Percentiles rank a stretch among this genome's conserved stretches.
These are phyloP conservation scores for Raddia guianensis DNA, from an alignment of 176 grass and related monocot species.

Conservation along the genomic window DNA sequence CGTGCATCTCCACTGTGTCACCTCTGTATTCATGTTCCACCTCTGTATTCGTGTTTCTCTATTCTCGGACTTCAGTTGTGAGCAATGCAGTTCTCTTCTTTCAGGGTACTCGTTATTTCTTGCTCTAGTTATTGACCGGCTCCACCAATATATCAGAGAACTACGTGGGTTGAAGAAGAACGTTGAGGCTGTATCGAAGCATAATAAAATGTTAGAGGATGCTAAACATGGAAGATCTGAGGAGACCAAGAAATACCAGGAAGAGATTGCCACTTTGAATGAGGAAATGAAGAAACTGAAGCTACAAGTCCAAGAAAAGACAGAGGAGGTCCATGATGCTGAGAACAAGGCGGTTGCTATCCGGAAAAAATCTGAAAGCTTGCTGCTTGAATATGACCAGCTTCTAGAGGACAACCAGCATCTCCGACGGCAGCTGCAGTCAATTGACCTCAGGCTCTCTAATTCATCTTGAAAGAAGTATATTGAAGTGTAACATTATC, in stretches of 20 bases:
- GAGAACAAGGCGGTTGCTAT: conserved; percentile 57
- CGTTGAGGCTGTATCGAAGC: conserved; percentile 66
- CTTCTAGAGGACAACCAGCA: conserved; percentile 88
- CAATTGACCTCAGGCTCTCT: conserved; percentile 56
- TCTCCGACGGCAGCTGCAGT: conserved; percentile 66
- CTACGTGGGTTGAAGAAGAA: conserved; percentile 63
- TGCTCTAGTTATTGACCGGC: conserved; percentile 71
- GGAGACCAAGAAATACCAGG: conserved; percentile 48
- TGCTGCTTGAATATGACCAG: conserved; percentile 77
- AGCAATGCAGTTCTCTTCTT: conserved; percentile 26
- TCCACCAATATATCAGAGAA: conserved; percentile 89
- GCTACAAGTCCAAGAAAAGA: conserved; percentile 58
- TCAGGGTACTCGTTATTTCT: conserved; percentile 88
- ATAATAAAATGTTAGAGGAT: conserved; percentile 72
- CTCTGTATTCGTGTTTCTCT: conserved; percentile 8
- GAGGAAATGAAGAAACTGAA: conserved; percentile 75
- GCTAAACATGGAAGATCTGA: conserved; percentile 53
- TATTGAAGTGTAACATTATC: conserved; percentile 28
- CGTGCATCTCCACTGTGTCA: not conserved
- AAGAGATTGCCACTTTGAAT: conserved; percentile 55
- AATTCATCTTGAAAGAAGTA: conserved; percentile 61
- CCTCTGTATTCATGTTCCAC: not conserved
- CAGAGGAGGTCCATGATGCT: conserved; percentile 52
- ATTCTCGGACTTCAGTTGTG: not conserved
- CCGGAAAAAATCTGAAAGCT: conserved; percentile 75